Evolutionary conservation across 2,329 filamentous ascomycete species (phyloP).

Genomic region (Microascus cirrosus): DNA sequence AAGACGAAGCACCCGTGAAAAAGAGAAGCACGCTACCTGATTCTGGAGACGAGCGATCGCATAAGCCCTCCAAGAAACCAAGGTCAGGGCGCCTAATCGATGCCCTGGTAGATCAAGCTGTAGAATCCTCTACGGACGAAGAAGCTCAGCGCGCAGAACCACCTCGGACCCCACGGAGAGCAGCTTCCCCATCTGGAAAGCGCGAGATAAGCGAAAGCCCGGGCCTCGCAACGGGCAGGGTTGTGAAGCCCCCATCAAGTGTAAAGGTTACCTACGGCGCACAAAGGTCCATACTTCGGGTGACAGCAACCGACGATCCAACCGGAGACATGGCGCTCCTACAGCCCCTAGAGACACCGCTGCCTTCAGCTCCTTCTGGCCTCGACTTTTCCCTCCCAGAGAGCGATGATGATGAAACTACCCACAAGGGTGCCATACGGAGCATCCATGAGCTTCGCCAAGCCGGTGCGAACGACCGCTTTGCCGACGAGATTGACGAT

Average conservation of each 20-base stretch:
- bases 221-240: not conserved
- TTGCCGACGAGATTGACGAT: constrained; percentile 55
- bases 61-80: not conserved
- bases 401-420: constrained; percentile 23
- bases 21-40: not conserved
- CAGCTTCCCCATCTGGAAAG: not conserved
- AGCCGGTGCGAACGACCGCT: constrained; percentile 55
- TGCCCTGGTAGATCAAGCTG: constrained; percentile 25
- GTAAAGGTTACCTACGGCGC: constrained; percentile 26
- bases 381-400: constrained; percentile 23
- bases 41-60: not conserved
- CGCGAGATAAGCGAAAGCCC: not conserved
- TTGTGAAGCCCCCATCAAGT: constrained; percentile 9
- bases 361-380: not conserved
- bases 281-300: constrained; percentile 12
- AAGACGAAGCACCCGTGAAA: not conserved
- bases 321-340: not conserved
- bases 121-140: constrained; percentile 15
- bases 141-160: not conserved
- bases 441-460: constrained; percentile 56
- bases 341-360: constrained; percentile 12
- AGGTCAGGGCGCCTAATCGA: constrained; percentile 24
- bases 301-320: not conserved
- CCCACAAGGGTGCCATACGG: constrained; percentile 39
- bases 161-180: not conserved